Evolutionary conservation across 768 basidiomycete species (phyloP).

Genomic region (Candolleomyces aberdarensis): DNA sequence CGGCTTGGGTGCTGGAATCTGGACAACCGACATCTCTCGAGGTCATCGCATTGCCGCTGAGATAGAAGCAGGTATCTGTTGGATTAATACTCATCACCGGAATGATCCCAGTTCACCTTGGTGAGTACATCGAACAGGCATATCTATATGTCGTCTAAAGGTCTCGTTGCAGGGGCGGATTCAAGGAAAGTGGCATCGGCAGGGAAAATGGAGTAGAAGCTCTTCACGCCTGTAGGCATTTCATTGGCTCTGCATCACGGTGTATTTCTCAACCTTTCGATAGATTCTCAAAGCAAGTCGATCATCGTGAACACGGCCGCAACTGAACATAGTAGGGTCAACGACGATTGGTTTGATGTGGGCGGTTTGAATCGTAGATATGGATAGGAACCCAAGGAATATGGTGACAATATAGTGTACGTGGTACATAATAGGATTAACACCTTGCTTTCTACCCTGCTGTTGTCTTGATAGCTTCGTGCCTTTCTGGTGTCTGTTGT

Average conservation of each 20-base stretch:
- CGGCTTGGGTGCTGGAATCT: slow-evolving; percentile 77
- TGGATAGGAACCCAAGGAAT: slow-evolving; percentile 39
- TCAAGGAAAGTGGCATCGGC: slow-evolving; percentile 88
- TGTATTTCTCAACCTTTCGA: slow-evolving; percentile 1
- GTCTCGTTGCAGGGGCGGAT: slow-evolving; percentile 61
- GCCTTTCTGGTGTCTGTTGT: slow-evolving; percentile 37
- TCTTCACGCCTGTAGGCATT: slow-evolving; percentile 65
- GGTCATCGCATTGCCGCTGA: slow-evolving; percentile 71
- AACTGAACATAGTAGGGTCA: slow-evolving; percentile 49
- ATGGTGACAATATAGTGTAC: not conserved
- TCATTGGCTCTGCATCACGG: not conserved
- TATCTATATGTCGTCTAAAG: not conserved
- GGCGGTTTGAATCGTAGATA: slow-evolving; percentile 50
- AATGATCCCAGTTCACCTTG: slow-evolving; percentile 90
- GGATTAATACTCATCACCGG: slow-evolving; percentile 88
- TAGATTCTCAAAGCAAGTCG: slow-evolving; percentile 86
- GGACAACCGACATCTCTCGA: slow-evolving; percentile 71
- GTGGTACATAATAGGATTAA: too few species aligned
- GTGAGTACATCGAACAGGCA: slow-evolving; percentile 34
- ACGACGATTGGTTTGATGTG: slow-evolving; percentile 78
- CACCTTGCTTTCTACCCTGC: not conserved
- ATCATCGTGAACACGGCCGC: slow-evolving; percentile 72
- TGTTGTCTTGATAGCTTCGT: slow-evolving; percentile 57
- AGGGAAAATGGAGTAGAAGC: slow-evolving; percentile 85
- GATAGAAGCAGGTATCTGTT: slow-evolving; percentile 76